Base-by-base conservation (phyloP, 164 flowering plant species). In the Taxillus chinensis region DNA sequence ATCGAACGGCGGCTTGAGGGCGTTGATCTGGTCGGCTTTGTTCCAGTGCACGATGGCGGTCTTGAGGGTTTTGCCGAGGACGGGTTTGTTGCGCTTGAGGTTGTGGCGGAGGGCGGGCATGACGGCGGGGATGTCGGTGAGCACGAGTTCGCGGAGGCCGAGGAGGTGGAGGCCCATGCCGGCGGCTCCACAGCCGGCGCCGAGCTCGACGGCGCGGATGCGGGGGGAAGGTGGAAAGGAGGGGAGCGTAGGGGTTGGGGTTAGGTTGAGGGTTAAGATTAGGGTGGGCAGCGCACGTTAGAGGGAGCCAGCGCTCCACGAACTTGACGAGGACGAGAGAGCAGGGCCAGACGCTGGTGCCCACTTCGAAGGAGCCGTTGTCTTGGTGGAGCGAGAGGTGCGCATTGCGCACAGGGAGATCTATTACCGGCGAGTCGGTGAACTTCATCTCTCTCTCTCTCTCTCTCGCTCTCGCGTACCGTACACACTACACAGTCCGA, bases 311-410 rank as follows among this genome's bases (percentile, higher is more conserved):
- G 60, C 96, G 96, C 37, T 90, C 97, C 65, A 74, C 75, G 89
- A 93, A 93, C 60, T 93, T 93, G 83, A 83, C 88, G 70, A 93
- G 92, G 77, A 93, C 87, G 61, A 93, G 84, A 38, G 98, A 90
- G 67, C 89, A 84, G 3, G 95, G 96, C 98, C 97, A 93, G 41
- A 93, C 96, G 77, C 89, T 79, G 70, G 98, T 93, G 74, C 98
- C 95, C 48, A 93, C 97, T 85, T 93, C 96, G 80, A 93, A 75
- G 53, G 97, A 83, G 37, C 72, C 81, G 65, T 92, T 93, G 87
- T 90, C 97, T 75, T 92, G 97, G 62, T 88, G 84, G 75, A 93
- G 57, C 9, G 89, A 80, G 55, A 93, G 88, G 73, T 13, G 54
- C 16, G 74, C 27, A 62, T 65, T 56, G 66, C 73, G 71, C 39